These are phyloP conservation scores for Podaxis sp. DNA, from an alignment of 768 basidiomycete species.

Conservation along the genomic window DNA sequence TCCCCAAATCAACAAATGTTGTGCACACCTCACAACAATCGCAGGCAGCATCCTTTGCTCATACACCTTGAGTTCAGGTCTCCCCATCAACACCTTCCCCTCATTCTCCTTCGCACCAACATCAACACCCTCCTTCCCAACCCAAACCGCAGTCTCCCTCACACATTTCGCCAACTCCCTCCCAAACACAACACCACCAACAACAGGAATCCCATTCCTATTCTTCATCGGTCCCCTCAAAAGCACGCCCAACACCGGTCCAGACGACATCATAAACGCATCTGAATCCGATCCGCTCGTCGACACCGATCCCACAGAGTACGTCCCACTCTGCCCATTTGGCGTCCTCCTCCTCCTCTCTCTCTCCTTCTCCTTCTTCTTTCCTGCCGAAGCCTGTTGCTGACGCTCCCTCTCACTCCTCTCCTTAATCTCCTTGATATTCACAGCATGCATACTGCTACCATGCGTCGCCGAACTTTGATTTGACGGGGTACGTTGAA, in stretches of 20 bases:
- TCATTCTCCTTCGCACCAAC: not conserved
- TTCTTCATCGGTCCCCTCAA: constrained; percentile 52
- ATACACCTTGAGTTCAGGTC: constrained; percentile 27
- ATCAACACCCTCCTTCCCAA: constrained; percentile 16
- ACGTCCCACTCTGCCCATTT: constrained; percentile 57
- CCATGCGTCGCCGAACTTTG: constrained; percentile 22
- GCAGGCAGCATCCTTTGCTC: constrained; percentile 65
- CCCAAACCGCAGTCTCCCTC: constrained; percentile 27
- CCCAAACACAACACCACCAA: constrained; percentile 65
- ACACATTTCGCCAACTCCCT: constrained; percentile 44
- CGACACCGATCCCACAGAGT: constrained; percentile 49
- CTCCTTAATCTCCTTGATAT: constrained; percentile 14
- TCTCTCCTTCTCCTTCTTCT: constrained; percentile 9
- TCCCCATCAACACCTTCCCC: constrained; percentile 11
- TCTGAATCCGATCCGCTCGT: constrained; percentile 52
- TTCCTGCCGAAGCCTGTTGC: not conserved
- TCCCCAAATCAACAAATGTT: constrained; percentile 82
- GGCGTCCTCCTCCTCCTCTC: constrained; percentile 49
- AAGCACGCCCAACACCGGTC: constrained; percentile 52
- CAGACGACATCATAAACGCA: constrained; percentile 34
- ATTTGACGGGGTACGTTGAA: constrained; percentile 39
- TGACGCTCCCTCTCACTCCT: constrained; percentile 1
- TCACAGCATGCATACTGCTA: constrained; percentile 12
- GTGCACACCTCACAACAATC: constrained; percentile 76
- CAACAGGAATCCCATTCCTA: constrained; percentile 28